Evolutionary conservation across 2,329 filamentous ascomycete species (phyloP).

Genomic region (Botryotinia calthae): DNA sequence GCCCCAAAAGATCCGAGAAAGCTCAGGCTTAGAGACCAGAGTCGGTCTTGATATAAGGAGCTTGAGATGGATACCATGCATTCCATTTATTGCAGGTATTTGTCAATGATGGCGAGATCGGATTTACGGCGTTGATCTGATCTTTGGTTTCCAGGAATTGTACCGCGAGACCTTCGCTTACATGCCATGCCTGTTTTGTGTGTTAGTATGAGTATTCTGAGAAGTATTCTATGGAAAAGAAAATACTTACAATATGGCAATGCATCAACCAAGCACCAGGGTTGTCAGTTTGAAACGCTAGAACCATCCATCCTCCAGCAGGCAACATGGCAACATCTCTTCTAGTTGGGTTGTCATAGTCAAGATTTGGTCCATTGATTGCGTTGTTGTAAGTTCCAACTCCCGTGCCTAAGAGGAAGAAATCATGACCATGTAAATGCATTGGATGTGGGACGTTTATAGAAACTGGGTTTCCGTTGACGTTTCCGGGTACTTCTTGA

Average conservation of each 20-base stretch:
- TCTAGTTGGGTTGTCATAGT: conserved; percentile 46
- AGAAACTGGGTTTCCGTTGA: background rate
- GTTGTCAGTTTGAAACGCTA: conserved; percentile 39
- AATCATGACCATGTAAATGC: conserved; percentile 48
- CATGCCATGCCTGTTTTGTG: conserved; percentile 14
- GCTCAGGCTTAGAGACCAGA: conserved; percentile 31
- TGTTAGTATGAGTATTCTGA: background rate
- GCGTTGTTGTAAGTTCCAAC: conserved; percentile 19
- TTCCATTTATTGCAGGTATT: conserved; percentile 30
- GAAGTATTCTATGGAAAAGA: background rate
- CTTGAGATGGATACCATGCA: conserved; percentile 24
- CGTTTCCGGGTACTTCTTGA: conserved; percentile 13
- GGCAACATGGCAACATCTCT: conserved; percentile 49
- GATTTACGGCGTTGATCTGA: conserved; percentile 14
- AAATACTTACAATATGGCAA: conserved; percentile 27
- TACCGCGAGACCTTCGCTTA: conserved; percentile 10
- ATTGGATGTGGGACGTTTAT: conserved; percentile 41
- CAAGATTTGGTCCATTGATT: conserved; percentile 6
- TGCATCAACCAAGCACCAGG: conserved; percentile 37
- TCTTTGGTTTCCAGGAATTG: conserved; percentile 19
- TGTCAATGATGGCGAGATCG: conserved; percentile 25
- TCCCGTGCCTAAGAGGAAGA: conserved; percentile 41
- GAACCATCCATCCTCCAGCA: conserved; percentile 24
- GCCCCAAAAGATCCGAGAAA: background rate
- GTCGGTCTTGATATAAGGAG: conserved; percentile 30